Percentiles rank a stretch among this genome's conserved stretches.
phyloP scores from a whole-genome alignment of 192 early-diverging fungal species.

The Allomyces javanicus region DNA sequence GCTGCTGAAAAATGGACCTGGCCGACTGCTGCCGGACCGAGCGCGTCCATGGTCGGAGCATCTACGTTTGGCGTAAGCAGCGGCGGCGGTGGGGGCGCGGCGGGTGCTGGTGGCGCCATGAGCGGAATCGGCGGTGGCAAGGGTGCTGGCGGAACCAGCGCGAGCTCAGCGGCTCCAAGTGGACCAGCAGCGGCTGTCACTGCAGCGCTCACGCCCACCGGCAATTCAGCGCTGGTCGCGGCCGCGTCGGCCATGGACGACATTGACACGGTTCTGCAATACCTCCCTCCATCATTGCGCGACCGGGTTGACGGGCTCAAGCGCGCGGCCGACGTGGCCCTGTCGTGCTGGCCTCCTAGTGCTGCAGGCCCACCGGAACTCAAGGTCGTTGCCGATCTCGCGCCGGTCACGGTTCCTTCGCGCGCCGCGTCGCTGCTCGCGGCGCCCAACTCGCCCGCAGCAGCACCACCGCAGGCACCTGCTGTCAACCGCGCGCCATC shows the following conservation, averaged over 20 bases:
- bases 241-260: neutral
- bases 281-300: neutral
- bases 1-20: conserved; percentile 30
- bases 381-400: neutral
- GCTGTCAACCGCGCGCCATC: neutral
- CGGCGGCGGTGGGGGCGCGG: neutral
- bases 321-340: neutral
- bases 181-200: neutral
- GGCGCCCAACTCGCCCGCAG: neutral
- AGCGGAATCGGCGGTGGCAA: conserved; percentile 14
- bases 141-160: neutral
- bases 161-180: neutral
- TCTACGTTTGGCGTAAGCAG: neutral
- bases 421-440: neutral
- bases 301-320: neutral
- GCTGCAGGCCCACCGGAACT: neutral
- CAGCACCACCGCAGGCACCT: neutral
- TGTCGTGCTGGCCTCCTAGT: neutral
- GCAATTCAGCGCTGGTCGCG: neutral
- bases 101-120: conserved; percentile 12
- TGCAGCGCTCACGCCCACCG: neutral
- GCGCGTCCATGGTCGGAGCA: conserved; percentile 1
- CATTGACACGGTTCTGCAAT: neutral
- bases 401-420: neutral
- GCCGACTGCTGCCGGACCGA: neutral